Evolutionary conservation across 257 asterid species (phyloP), one percentile per base, ranked within the genome.

Genomic region (Euphrasia confusa): DNA sequence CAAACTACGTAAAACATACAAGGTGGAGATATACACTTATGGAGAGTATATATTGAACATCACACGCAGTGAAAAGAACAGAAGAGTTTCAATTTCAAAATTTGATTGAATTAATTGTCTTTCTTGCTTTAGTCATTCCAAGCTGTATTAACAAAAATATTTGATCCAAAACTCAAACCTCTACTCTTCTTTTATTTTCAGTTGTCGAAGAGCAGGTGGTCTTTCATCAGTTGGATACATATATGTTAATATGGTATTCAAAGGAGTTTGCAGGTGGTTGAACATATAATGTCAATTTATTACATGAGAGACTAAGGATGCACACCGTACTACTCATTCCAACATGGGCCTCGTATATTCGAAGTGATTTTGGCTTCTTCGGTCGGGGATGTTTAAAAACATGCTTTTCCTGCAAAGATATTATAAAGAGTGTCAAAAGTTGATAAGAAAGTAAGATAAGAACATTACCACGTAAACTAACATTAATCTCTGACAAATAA

Each of bases 281-380:
- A 58, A 58, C 68, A 74, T 30, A 44, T 52, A 66, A 55, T 14
- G 24, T 59, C 24, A 39, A 71, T 48, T 67, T 39, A 72, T 67
- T 58, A 63, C 45, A 72, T 56, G 66, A 58, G 60, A 72, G 61
- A 71, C 68, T 62, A 50, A 63, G 73, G 74, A 75, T 74, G 75
- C 87, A 52, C 84, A 89, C 99, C 88, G 76, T 84, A 68, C 99
- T 93, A 77, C 99, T 93, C 99, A 93, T 93, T 80, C 99, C 99
- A 63, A 93, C 87, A 74, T 93, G 99, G 64, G 81, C 63, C 73
- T 93, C 99, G 12, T 93, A 93, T 73, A 93, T 87, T 69, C 99
- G 70, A 56, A 93, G 83, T 57, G 99, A 93, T 58, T 83, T 79
- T 53, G 99, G 99, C 83, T 75, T 93, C 79, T 77, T 71, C 4